Percentiles rank a stretch among this genome's conserved stretches.
These are phyloP conservation scores for Rosa persica DNA, from an alignment of 306 rosid species.

Conservation along the genomic window DNA sequence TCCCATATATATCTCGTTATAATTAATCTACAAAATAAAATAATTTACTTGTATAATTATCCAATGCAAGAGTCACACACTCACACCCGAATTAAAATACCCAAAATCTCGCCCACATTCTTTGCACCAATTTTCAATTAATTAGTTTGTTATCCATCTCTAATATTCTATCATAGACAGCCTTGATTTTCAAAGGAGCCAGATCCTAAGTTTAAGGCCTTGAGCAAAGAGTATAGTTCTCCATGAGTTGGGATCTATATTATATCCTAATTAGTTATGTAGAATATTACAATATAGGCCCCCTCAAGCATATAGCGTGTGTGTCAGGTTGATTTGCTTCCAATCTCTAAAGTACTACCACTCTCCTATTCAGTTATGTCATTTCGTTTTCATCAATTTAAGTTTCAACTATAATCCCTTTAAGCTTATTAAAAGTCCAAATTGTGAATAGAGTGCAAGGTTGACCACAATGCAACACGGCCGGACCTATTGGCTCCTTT, in stretches of 20 bases:
- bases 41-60: background rate
- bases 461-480: background rate
- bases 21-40: background rate
- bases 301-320: background rate
- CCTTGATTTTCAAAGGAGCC: background rate
- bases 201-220: background rate
- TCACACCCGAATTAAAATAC: background rate
- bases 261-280: background rate
- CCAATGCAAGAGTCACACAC: background rate
- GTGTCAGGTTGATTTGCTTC: background rate
- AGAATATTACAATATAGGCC: background rate
- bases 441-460: background rate
- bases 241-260: background rate
- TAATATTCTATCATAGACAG: background rate
- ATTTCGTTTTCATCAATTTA: constrained; percentile 5
- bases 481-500: background rate
- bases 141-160: background rate
- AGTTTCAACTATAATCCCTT: background rate
- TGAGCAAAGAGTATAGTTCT: background rate
- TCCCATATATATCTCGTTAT: background rate
- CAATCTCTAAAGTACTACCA: background rate
- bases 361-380: background rate
- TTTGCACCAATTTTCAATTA: background rate
- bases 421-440: background rate
- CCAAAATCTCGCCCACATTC: background rate